Evolutionary conservation across 257 asterid genomes (phyloP).

Genomic region (Penstemon eatonii): DNA sequence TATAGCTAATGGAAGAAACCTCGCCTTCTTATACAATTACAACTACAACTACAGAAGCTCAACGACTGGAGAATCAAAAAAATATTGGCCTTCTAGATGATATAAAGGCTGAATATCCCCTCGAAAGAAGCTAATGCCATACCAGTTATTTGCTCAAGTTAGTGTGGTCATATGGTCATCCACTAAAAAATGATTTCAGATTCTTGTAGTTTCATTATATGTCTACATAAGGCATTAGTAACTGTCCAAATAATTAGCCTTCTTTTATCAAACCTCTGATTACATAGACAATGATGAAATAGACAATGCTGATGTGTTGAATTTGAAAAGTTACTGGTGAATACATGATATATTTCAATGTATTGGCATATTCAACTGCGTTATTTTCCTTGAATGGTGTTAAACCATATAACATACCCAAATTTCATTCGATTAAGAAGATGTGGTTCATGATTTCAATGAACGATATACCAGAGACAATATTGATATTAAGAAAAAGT

Average conservation of each 20-base stretch:
- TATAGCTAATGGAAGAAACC: too few species aligned
- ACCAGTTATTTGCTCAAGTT: neutral
- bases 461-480: neutral
- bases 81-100: neutral
- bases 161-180: too few species aligned
- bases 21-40: too few species aligned
- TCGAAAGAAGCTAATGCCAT: neutral
- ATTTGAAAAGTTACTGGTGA: too few species aligned
- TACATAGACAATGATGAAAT: neutral
- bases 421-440: neutral
- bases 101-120: neutral
- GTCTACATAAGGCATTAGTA: too few species aligned
- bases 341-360: too few species aligned
- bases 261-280: too few species aligned
- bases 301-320: constrained; percentile 2
- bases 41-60: neutral
- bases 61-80: neutral
- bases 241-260: too few species aligned
- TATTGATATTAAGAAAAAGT: constrained; percentile 4
- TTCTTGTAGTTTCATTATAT: too few species aligned
- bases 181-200: too few species aligned
- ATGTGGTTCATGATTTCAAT: neutral
- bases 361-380: too few species aligned
- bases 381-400: too few species aligned
- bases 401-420: neutral